Base-by-base conservation (phyloP, 192 early-diverging fungal genomes). In the Entomortierella lignicola region DNA sequence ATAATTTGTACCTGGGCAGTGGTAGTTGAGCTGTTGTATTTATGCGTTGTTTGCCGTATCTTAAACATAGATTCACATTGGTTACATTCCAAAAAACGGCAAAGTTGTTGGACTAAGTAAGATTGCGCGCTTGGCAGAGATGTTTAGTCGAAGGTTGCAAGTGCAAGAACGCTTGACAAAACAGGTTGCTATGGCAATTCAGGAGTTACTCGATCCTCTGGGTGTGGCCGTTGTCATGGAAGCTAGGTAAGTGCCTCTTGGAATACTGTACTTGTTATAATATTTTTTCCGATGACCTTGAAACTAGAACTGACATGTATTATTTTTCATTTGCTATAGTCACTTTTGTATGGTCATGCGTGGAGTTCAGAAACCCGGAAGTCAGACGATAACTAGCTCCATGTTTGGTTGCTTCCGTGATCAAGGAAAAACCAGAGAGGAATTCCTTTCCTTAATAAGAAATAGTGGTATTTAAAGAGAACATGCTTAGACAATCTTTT, bases 301-400 rank as follows among this genome's bases (percentile, higher is more conserved):
- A 4, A 37, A 10, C 10, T 37, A 7, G 10, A 10, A 37, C 34
- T 37, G 10, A 37, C 34, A 55, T 7, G 34, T 37, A 31, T 18
- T 8, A 54, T 17, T 13, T 61, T 54, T 20, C 27, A n/a, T 51
- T n/a, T 48, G 31, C 4, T 17, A 5, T 8, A 90, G 92, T 70
- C 97, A 98, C 81, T 92, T 95, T 79, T 98, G 97, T 85, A 98
- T 98, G 97, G 93, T 94, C 25, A 97, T 97, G 97, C 89, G 97
- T 20, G 97, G 97, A 20, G 97, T 97, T 23, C 91, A 99, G 74
- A 99, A 99, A 86, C 94, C 97, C 7, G 95, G 97, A n/a, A 93
- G 92, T 72, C 87, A 86, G 61, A 99, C 98, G 23, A 90, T 98
- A 29, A 99, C 98, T 23, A 92, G 91, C 61, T 96, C 91, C 66